A percentile compares a stretch with the other conserved stretches of the same genome.
Evolutionary conservation across 805 yeast genomes (phyloP).

Genomic region (Wickerhamiella australiensis): DNA sequence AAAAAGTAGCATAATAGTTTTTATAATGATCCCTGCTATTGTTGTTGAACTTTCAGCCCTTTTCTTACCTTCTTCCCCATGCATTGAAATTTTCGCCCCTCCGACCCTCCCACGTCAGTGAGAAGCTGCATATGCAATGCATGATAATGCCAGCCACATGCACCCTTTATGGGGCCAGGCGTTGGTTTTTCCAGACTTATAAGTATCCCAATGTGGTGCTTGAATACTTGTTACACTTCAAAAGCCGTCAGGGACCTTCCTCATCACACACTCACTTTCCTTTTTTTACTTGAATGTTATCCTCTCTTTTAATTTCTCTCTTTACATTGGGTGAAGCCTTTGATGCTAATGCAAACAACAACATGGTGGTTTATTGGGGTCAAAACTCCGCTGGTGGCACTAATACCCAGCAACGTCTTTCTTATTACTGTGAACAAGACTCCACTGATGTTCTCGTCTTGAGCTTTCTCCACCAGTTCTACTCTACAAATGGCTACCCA

Average conservation of each 20-base stretch:
- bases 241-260: background rate
- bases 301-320: slow-evolving; percentile 9
- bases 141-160: slow-evolving; percentile 2
- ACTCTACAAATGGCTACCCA: slow-evolving; percentile 29
- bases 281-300: background rate
- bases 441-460: slow-evolving; percentile 55
- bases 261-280: background rate
- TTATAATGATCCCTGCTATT: too few relatives aligned
- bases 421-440: slow-evolving; percentile 52
- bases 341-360: slow-evolving; percentile 31
- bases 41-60: background rate
- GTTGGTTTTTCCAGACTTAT: background rate
- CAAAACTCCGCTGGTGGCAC: slow-evolving; percentile 53
- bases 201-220: background rate
- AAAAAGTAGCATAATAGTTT: too few relatives aligned
- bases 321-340: slow-evolving; percentile 12
- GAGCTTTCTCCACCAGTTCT: slow-evolving; percentile 53
- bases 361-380: slow-evolving; percentile 80
- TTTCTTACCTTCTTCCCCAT: background rate
- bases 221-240: background rate
- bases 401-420: slow-evolving; percentile 31
- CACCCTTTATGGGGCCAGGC: background rate
- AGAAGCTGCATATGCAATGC: background rate
- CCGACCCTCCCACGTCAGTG: background rate
- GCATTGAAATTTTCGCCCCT: too few relatives aligned